Evolutionary conservation across 2,329 filamentous ascomycete species (phyloP).

Genomic region (Aureobasidium subglaciale): DNA sequence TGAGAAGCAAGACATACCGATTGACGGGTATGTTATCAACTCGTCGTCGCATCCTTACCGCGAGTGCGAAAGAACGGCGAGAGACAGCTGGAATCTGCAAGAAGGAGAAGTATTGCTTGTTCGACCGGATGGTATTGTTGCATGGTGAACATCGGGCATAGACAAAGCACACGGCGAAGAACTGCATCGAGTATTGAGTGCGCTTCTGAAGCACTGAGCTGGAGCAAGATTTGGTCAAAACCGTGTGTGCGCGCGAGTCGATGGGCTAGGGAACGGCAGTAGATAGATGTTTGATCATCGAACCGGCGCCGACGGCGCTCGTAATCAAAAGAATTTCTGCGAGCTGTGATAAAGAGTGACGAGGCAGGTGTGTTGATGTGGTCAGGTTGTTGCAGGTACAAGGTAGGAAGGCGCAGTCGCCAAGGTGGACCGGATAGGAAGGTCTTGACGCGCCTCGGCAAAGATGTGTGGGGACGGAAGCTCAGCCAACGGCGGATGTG

Average conservation of each 20-base stretch:
- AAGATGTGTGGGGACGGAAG: neutral
- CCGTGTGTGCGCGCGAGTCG: too few relatives aligned
- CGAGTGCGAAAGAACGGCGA: neutral
- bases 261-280: too few relatives aligned
- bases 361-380: neutral
- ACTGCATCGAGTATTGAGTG: neutral
- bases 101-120: neutral
- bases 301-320: too few relatives aligned
- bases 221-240: neutral
- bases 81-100: neutral
- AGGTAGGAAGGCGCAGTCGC: neutral
- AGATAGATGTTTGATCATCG: too few relatives aligned
- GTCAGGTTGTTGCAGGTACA: neutral
- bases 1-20: neutral
- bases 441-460: conserved; percentile 1
- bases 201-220: neutral
- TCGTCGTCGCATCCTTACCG: neutral
- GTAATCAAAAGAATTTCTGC: too few relatives aligned
- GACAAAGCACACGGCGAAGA: neutral
- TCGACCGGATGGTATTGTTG: neutral
- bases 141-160: neutral
- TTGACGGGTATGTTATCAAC: neutral
- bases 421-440: neutral
- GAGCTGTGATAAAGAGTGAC: neutral
- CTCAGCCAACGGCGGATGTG: neutral